Evolutionary conservation across 2,329 filamentous ascomycete species (phyloP).

Genomic region (Paracamarosporium sp.): DNA sequence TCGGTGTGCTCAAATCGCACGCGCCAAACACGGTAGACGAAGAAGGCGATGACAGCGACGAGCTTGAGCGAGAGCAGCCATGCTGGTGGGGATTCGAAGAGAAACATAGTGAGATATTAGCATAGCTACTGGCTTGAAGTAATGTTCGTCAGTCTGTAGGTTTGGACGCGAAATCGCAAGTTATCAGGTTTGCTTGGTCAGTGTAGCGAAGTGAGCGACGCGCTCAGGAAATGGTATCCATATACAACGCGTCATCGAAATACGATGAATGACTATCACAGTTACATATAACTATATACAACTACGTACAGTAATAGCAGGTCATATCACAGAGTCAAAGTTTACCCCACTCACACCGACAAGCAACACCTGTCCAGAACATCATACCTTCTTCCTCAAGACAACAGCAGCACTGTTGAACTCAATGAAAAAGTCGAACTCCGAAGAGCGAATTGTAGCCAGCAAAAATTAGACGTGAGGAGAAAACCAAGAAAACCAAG

Average conservation of each 20-base stretch:
- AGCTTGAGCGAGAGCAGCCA: background rate
- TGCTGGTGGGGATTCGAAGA: background rate
- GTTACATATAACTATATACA: background rate
- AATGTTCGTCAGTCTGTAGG: background rate
- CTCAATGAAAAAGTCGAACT: slow-evolving; percentile 6
- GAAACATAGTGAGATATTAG: background rate
- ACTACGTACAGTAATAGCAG: background rate
- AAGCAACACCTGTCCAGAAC: background rate
- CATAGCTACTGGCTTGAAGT: background rate
- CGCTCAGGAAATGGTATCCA: background rate
- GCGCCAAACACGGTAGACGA: background rate
- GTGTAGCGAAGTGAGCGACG: background rate
- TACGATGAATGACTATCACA: background rate
- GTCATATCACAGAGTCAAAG: background rate
- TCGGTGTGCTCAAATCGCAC: background rate
- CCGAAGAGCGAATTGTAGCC: background rate
- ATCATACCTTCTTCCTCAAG: background rate
- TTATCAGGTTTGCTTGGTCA: background rate
- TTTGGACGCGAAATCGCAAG: background rate
- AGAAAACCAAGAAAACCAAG: background rate
- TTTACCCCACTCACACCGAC: background rate
- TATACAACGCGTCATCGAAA: background rate
- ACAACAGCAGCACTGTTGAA: background rate
- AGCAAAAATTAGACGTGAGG: background rate
- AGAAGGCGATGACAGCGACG: background rate